Base-by-base conservation (phyloP, 2,329 filamentous ascomycete species). In the Juglanconis oblonga region DNA sequence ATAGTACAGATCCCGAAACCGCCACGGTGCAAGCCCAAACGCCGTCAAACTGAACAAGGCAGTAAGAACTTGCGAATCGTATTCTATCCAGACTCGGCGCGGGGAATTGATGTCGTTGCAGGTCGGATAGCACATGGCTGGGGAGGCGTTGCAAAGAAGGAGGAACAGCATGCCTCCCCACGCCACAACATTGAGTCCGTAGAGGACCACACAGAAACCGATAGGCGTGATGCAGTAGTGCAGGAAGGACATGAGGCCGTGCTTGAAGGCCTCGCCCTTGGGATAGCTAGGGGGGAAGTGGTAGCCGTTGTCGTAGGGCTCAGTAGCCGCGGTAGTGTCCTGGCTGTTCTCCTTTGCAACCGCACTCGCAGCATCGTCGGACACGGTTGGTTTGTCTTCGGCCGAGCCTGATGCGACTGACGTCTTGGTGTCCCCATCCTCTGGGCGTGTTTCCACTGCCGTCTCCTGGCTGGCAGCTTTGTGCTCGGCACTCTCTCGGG, bases 131-230 rank as follows among this genome's bases (percentile, higher is more conserved):
- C 91, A 92, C 89, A 92, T 92, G 62, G 85, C 85, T 6, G 88
- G 87, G 2, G 85, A 78, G 58, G 82, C 91, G 68, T 92, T 91
- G 77, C 87, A 89, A 32, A 96, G 84, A 2, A 97, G 79, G 17
- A 96, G 78, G 74, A 96, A 96, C 38, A 96, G 81, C 92, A 96
- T 96, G 60, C 89, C 91, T 55, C 92, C 92, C 92, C 92, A 96
- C 0, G 90, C 92, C 9, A 96, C 85, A 24, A 96, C 83, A 64
- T 94, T 93, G 59, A 95, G 81, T 11, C 88, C 86, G 73, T 96
- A 96, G 5, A 96, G 72, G 2, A 87, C 89, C 45, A 94, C 84
- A 57, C 91, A 77, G 70, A 95, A 92, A 3, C 92, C 91, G 57
- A 90, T 73, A 0, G 89, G 89, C 0, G 91, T 96, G 42, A 83